phyloP scores from a whole-genome alignment of 805 yeast species.

The Teunomyces aglyptinius region DNA sequence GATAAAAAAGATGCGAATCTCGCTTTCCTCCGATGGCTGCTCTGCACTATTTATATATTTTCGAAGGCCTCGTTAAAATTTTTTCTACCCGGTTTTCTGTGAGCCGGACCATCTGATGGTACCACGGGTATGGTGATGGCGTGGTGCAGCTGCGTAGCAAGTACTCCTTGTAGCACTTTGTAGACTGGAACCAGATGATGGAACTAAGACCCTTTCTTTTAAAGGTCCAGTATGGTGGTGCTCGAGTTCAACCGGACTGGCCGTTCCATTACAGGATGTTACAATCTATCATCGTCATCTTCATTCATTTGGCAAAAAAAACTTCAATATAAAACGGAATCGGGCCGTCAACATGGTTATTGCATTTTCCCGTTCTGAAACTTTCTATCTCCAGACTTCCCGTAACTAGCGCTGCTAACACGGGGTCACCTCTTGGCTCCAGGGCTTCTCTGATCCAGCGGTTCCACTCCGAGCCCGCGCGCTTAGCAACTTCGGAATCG shows the following conservation, averaged over 20 bases:
- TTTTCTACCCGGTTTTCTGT: conserved; percentile 10
- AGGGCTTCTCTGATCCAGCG: not conserved
- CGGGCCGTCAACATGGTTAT: not conserved
- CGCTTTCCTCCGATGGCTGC: not conserved
- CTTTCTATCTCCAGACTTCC: not conserved
- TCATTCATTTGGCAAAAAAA: not conserved
- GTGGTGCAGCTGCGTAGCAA: not conserved
- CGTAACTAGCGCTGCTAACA: not conserved
- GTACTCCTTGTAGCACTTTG: not conserved
- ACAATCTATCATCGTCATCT: not conserved
- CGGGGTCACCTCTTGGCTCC: not conserved
- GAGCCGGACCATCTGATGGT: conserved; percentile 8
- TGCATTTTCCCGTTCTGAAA: not conserved
- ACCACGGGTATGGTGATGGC: conserved; percentile 4
- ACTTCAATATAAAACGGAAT: not conserved
- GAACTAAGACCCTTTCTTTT: no score
- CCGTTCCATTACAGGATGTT: not conserved
- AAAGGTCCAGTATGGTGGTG: not conserved
- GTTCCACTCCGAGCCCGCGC: conserved; percentile 2
- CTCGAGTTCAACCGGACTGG: not conserved
- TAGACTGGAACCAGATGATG: no score
- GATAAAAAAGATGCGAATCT: not conserved
- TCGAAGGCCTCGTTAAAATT: conserved; percentile 7
- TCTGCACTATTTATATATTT: conserved; percentile 8
- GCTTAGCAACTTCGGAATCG: conserved; percentile 8